Percentiles rank a stretch among this genome's conserved stretches.
phyloP scores from a whole-genome alignment of 768 basidiomycete genomes.

The Lentinula boryana region DNA sequence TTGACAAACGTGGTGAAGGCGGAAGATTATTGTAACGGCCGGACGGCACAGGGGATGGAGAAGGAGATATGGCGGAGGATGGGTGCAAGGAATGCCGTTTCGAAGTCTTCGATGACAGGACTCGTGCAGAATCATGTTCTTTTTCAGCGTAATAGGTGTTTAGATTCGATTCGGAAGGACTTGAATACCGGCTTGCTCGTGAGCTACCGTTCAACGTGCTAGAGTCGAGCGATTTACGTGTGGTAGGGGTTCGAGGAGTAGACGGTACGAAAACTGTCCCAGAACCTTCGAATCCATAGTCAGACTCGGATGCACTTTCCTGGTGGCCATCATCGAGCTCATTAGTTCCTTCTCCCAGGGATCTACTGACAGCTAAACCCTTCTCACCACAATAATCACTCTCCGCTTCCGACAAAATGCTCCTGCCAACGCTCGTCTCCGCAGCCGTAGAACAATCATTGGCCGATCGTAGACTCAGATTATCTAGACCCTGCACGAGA shows the following conservation, averaged over 20 bases:
- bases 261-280: background rate
- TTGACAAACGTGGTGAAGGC: background rate
- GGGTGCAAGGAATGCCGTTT: background rate
- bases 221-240: background rate
- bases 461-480: background rate
- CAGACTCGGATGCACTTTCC: conserved; percentile 16
- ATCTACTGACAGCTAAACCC: conserved; percentile 30
- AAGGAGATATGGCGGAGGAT: background rate
- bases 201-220: background rate
- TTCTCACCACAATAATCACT: conserved; percentile 28
- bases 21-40: background rate
- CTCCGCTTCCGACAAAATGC: conserved; percentile 14
- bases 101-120: background rate
- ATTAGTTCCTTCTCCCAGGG: conserved; percentile 13
- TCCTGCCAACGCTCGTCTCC: background rate
- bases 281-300: conserved; percentile 20
- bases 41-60: background rate
- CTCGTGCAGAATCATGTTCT: background rate
- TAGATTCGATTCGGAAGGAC: background rate
- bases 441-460: background rate
- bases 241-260: background rate
- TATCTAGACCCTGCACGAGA: conserved; percentile 26
- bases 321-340: conserved; percentile 13
- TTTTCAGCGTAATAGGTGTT: background rate
- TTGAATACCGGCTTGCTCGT: background rate